phyloP scores from a whole-genome alignment of 2,329 filamentous ascomycete genomes.

The Fusarium floridanum region DNA sequence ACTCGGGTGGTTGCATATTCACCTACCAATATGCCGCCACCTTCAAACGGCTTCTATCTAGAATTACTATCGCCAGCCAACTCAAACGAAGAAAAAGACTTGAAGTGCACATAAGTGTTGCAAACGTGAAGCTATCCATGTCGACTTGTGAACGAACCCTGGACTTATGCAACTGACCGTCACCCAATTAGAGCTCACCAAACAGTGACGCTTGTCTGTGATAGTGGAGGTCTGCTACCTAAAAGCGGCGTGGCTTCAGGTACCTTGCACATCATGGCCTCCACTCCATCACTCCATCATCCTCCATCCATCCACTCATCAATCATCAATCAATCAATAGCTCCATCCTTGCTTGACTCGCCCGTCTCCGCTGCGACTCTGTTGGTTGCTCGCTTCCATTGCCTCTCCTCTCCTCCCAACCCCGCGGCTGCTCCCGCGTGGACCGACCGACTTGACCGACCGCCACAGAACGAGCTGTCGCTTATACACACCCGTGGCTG shows the following conservation, averaged over 20 bases:
- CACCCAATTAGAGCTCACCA: background rate
- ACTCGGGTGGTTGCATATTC: background rate
- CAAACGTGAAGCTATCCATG: conserved; percentile 1
- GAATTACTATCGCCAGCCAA: background rate
- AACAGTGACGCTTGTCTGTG: background rate
- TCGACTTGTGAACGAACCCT: background rate
- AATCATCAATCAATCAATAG: conserved; percentile 10
- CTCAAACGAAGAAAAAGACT: background rate
- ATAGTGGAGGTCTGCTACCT: conserved; percentile 1
- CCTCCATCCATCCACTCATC: conserved; percentile 11
- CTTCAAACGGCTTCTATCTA: background rate
- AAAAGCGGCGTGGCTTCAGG: conserved; percentile 20
- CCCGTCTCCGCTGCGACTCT: background rate
- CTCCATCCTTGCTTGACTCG: background rate
- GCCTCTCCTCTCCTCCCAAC: conserved; percentile 2
- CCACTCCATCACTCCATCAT: conserved; percentile 10
- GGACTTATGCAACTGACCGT: background rate
- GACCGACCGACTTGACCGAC: conserved; percentile 38
- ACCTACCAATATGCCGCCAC: background rate
- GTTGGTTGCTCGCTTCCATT: background rate
- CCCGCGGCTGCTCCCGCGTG: conserved; percentile 40
- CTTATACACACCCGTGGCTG: no score
- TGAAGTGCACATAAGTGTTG: background rate
- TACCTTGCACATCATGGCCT: conserved; percentile 6
- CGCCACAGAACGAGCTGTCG: conserved; percentile 36